Base-by-base conservation (phyloP, 768 basidiomycete species). In the Punctularia strigosozonata region DNA sequence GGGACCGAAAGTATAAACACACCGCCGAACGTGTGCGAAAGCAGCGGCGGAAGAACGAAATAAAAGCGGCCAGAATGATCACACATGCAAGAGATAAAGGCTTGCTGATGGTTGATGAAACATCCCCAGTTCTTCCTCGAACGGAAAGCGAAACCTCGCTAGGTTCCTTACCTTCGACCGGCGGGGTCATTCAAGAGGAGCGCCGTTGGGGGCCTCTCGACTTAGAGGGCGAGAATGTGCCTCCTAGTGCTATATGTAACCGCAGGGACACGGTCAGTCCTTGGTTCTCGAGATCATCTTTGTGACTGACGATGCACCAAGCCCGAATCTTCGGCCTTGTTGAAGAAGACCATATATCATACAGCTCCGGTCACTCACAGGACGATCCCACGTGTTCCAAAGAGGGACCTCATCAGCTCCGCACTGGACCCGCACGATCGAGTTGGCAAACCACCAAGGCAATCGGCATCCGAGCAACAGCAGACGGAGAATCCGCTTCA, bases 171-270 rank as follows among this genome's bases (percentile, higher is more conserved):
- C 32, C 28, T 10, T n/a, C 31, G 19, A 12, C 10, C 8, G 13
- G 25, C 18, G 60, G 61, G 1, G 42, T 48, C 10, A 66, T 66
- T 25, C 63, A 68, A 45, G 41, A 46, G 14, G 63, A 66, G 24
- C 53, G 66, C 23, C 54, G 71, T 20, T 69, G 65, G 69, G 73
- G 73, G 0, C 75, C 74, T 2, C 51, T 77, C 22, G 75, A 77
- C 50, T 53, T 86, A 20, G 69, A 69, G 12, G 71, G 71, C 4
- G 86, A 90, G 59, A 58, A 54, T 3, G 84, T 83, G 1, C 82
- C 85, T 6, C 71, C 80, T 3, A 75, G 68, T 25, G 78, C 80
- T 2, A 82, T 88, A 39, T 81, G 77, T 6, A 75, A 69, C 8
- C 62, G 84, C 30, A 60, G 71, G 31, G 82, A 89, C 47, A 84